Conservation (phyloP, 805 yeast species). For the Saccharomyces paradoxus region DNA sequence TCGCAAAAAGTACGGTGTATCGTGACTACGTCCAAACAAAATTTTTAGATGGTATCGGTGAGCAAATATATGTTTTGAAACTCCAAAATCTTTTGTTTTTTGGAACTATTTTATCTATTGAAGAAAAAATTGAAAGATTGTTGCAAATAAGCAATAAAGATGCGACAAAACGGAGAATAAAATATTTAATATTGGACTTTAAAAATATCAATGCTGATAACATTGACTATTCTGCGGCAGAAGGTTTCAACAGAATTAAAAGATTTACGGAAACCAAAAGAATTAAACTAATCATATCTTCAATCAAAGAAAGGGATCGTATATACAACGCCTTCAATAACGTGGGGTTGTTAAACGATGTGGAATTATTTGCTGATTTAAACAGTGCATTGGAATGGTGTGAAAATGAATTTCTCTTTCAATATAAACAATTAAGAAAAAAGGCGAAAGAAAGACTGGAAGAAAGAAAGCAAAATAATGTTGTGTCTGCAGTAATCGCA, state of each 20-base stretch:
- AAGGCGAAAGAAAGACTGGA: constrained; percentile 14
- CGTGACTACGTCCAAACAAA: constrained; percentile 86
- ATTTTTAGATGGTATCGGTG: constrained; percentile 76
- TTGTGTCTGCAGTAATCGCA: constrained; percentile 6
- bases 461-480: constrained; percentile 3
- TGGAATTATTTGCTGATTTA: constrained; percentile 61
- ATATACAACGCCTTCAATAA: constrained; percentile 68
- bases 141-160: constrained; percentile 45
- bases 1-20: constrained; percentile 85
- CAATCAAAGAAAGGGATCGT: constrained; percentile 59
- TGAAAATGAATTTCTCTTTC: constrained; percentile 71
- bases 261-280: constrained; percentile 62
- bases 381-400: constrained; percentile 94
- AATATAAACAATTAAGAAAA: constrained; percentile 31
- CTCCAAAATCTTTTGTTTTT: constrained; percentile 85
- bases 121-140: constrained; percentile 56
- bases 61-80: constrained; percentile 81
- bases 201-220: constrained; percentile 60
- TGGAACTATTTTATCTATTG: constrained; percentile 92
- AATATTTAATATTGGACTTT: constrained; percentile 78
- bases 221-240: constrained; percentile 92
- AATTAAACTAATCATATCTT: constrained; percentile 68
- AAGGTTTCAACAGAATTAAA: constrained; percentile 82
- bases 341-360: constrained; percentile 66
- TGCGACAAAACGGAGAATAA: constrained; percentile 47